Evolutionary conservation across 148 eudicot species (phyloP).

Genomic region (Beta vulgaris): DNA sequence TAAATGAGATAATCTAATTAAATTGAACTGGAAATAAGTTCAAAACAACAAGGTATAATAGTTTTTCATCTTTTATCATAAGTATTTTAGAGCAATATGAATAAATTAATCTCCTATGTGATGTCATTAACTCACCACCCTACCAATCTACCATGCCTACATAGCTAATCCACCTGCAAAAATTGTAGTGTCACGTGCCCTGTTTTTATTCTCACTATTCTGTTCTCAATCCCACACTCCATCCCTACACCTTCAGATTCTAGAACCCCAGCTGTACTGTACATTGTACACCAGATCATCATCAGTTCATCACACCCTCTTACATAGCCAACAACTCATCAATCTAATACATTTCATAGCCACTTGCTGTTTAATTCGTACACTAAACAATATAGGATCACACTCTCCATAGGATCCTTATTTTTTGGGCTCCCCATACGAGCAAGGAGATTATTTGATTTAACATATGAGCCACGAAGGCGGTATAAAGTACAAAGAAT

Average conservation of each 20-base stretch:
- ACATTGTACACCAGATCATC: too few species aligned
- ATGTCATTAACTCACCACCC: constrained; percentile 31
- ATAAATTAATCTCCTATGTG: constrained; percentile 26
- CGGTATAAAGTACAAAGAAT: too few species aligned
- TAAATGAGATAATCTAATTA: too few species aligned
- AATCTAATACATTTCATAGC: not conserved
- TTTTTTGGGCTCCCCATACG: constrained; percentile 33
- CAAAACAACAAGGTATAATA: too few species aligned
- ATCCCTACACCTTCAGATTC: constrained; percentile 6
- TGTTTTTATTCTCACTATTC: constrained; percentile 19
- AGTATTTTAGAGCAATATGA: too few species aligned
- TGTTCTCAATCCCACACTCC: constrained; percentile 4
- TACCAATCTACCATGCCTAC: constrained; percentile 13
- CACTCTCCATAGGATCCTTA: constrained; percentile 24
- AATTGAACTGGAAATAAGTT: too few species aligned
- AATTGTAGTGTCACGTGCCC: constrained; percentile 26
- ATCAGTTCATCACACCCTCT: not conserved
- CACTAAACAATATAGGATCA: not conserved
- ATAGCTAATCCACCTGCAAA: constrained; percentile 18
- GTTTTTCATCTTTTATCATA: too few species aligned
- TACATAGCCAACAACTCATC: not conserved
- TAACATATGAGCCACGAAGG: too few species aligned
- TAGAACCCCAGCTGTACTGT: not conserved
- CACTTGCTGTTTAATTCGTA: not conserved
- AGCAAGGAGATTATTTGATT: constrained; percentile 27